These are phyloP conservation scores for Astragalus glycyphyllos DNA, from an alignment of 306 rosid genomes.

Conservation along the genomic window DNA sequence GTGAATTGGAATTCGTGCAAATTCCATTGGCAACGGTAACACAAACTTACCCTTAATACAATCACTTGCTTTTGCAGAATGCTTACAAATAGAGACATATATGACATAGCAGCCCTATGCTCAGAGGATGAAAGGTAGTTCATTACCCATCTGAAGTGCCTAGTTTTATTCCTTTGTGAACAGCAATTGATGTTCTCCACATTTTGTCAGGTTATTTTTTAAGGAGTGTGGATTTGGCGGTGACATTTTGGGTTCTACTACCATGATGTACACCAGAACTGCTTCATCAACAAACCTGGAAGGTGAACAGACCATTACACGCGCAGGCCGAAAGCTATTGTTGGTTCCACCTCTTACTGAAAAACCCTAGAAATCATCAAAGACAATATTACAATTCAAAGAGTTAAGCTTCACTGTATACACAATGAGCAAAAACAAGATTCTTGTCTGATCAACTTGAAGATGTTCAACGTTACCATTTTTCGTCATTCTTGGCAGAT, in stretches of 20 bases:
- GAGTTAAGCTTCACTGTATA: conserved; percentile 26
- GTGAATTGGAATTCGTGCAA: too few species aligned
- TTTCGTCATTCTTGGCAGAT: conserved; percentile 19
- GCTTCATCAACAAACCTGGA: conserved; percentile 43
- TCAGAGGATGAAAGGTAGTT: conserved; percentile 72
- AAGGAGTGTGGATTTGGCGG: conserved; percentile 83
- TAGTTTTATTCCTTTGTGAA: conserved; percentile 16
- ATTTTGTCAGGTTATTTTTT: conserved; percentile 67
- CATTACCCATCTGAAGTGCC: conserved; percentile 26
- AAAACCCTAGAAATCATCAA: conserved; percentile 34
- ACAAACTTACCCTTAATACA: background rate
- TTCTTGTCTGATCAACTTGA: background rate
- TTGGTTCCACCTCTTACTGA: conserved; percentile 55
- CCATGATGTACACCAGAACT: conserved; percentile 69
- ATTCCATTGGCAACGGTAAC: too few species aligned
- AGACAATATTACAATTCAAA: conserved; percentile 32
- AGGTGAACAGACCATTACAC: conserved; percentile 49
- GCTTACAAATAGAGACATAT: conserved; percentile 62
- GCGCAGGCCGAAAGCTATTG: conserved; percentile 60
- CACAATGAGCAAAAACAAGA: conserved; percentile 18
- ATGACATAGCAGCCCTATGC: conserved; percentile 70
- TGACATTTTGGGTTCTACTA: conserved; percentile 74
- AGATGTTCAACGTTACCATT: conserved; percentile 21
- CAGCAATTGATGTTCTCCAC: conserved; percentile 35
- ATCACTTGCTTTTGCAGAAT: conserved; percentile 52